phyloP scores from a whole-genome alignment of 352 stramenopile genomes.

The Pythium diclinum region DNA sequence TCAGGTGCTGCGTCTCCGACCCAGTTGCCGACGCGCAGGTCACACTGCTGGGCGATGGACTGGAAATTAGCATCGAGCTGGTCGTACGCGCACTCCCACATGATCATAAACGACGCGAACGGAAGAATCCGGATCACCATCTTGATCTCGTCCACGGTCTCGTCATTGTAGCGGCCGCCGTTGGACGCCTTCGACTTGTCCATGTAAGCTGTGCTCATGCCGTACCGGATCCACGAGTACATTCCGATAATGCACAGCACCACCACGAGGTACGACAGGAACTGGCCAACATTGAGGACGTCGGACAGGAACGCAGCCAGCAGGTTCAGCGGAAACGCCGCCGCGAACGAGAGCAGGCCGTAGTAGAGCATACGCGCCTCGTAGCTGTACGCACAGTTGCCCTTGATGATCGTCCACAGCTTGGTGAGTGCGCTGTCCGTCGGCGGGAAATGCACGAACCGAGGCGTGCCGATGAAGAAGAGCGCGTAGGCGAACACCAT shows the following conservation, averaged over 20 bases:
- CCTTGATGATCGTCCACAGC: slow-evolving; percentile 66
- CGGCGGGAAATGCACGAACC: slow-evolving; percentile 76
- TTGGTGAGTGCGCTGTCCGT: slow-evolving; percentile 74
- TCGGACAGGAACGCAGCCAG: slow-evolving; percentile 72
- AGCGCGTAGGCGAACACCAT: slow-evolving; percentile 80
- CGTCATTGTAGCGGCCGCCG: slow-evolving; percentile 73
- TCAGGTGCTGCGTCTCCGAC: slow-evolving; percentile 3
- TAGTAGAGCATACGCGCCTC: slow-evolving; percentile 79
- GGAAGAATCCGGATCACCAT: slow-evolving; percentile 81
- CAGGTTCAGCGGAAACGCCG: slow-evolving; percentile 69
- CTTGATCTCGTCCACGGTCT: slow-evolving; percentile 84
- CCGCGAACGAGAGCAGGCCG: slow-evolving; percentile 57
- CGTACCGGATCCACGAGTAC: slow-evolving; percentile 82
- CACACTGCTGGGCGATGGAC: slow-evolving; percentile 83
- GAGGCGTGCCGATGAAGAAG: slow-evolving; percentile 50
- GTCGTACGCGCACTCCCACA: slow-evolving; percentile 87
- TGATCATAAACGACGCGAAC: slow-evolving; percentile 88
- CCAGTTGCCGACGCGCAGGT: slow-evolving; percentile 52
- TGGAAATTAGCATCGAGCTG: slow-evolving; percentile 87
- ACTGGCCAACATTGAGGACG: slow-evolving; percentile 47
- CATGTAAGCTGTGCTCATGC: slow-evolving; percentile 78
- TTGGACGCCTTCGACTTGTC: slow-evolving; percentile 85
- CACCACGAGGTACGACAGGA: slow-evolving; percentile 72
- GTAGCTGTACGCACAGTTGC: slow-evolving; percentile 78
- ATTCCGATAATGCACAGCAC: slow-evolving; percentile 69